Conservation (phyloP, 202 grass and related monocot genomes). For the Bolboschoenoplectus hybrid region DNA sequence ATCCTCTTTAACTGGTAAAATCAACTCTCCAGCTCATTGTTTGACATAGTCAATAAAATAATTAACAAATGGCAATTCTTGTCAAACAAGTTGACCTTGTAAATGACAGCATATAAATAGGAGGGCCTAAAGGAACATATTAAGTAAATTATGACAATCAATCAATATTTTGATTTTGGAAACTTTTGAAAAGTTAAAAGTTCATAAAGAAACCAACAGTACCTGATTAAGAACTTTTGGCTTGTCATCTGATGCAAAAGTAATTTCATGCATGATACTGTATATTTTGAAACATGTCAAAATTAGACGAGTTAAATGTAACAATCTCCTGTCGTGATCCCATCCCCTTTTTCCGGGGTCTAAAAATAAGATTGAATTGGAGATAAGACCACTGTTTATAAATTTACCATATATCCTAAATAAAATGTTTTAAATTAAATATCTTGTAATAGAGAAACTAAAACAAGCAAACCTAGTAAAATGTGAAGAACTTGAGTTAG, state of each 20-base stretch:
- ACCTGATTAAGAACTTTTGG: slow-evolving; percentile 50
- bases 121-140: not conserved
- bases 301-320: slow-evolving; percentile 9
- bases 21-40: slow-evolving; percentile 19
- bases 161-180: not conserved
- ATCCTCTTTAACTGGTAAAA: not conserved
- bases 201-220: not conserved
- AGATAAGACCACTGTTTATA: not conserved
- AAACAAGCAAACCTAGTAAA: slow-evolving; percentile 14
- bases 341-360: not conserved
- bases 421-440: not conserved
- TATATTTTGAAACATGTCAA: slow-evolving; percentile 24
- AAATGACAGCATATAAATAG: not conserved
- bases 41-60: slow-evolving; percentile 35
- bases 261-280: slow-evolving; percentile 58
- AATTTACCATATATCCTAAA: not conserved
- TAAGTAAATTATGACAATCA: slow-evolving; percentile 5
- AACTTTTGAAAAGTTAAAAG: not conserved
- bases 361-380: not conserved
- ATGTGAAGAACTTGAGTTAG: slow-evolving; percentile 29
- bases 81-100: not conserved
- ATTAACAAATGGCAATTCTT: not conserved
- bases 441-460: not conserved
- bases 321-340: not conserved
- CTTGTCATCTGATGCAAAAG: slow-evolving; percentile 45